Conservation (phyloP, 2,329 filamentous ascomycete genomes). For the Triangularia setosa region DNA sequence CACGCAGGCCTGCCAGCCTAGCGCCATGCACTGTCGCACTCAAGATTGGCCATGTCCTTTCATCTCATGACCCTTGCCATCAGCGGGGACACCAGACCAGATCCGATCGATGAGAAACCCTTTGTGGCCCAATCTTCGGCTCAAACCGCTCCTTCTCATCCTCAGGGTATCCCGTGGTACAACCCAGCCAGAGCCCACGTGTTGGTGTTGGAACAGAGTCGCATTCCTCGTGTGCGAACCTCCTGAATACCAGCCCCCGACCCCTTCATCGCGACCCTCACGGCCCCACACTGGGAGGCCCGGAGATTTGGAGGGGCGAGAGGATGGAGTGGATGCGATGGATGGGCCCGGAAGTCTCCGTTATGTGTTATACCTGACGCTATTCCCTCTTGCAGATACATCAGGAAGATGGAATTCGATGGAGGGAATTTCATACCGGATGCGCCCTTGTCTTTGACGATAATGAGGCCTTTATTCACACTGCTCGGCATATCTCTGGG, state of each 20-base stretch:
- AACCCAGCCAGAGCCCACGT: conserved; percentile 1
- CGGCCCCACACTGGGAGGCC: neutral
- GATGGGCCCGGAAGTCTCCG: no score
- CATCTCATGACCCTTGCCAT: conserved; percentile 21
- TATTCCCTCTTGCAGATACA: neutral
- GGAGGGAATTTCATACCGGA: neutral
- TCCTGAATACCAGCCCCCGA: no score
- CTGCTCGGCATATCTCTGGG: neutral
- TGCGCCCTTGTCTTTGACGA: neutral
- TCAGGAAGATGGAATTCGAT: neutral
- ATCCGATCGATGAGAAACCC: conserved; percentile 20
- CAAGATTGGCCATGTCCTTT: conserved; percentile 23
- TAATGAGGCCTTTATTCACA: neutral
- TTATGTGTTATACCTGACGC: neutral
- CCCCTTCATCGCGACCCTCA: neutral
- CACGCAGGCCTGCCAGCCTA: neutral
- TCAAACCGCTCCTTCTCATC: neutral
- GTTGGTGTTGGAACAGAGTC: conserved; percentile 3
- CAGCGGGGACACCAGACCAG: conserved; percentile 19
- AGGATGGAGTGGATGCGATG: conserved; percentile 5
- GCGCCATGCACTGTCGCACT: conserved; percentile 1
- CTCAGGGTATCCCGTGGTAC: neutral
- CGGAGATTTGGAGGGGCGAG: conserved; percentile 16
- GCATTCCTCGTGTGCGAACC: conserved; percentile 1
- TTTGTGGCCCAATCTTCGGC: conserved; percentile 9